Evolutionary conservation across 164 flowering plant species (phyloP).

Genomic region (Magnolia officinalis): DNA sequence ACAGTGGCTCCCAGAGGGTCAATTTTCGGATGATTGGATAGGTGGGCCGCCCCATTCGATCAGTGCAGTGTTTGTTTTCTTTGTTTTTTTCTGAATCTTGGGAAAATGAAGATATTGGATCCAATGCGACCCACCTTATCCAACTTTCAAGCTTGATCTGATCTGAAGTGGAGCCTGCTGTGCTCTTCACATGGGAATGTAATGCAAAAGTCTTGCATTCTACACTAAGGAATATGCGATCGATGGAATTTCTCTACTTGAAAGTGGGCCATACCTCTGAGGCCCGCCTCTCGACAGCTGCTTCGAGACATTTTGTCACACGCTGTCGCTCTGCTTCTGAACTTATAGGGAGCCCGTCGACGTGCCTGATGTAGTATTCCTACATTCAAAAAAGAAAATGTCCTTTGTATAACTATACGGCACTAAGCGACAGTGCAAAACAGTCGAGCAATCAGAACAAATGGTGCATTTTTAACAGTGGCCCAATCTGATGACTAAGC

Average conservation of each 20-base stretch:
- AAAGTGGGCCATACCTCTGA: constrained; percentile 32
- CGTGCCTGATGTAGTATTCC: constrained; percentile 56
- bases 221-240: neutral
- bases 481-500: neutral
- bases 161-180: too few species aligned
- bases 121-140: neutral
- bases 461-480: neutral
- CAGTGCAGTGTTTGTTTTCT: neutral
- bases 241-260: neutral
- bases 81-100: neutral
- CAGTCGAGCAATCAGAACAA: neutral
- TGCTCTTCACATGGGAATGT: too few species aligned
- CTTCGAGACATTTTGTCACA: constrained; percentile 45
- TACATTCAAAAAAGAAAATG: constrained; percentile 13
- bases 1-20: too few species aligned
- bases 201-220: too few species aligned
- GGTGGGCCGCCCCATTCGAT: too few species aligned
- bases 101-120: neutral
- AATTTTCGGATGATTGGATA: too few species aligned
- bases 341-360: constrained; percentile 47
- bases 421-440: neutral
- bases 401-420: neutral
- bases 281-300: constrained; percentile 45
- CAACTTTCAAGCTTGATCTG: too few species aligned
- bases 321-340: constrained; percentile 55